Base-by-base conservation (phyloP, 176 grass and related monocot species). In the Lolium perenne region DNA sequence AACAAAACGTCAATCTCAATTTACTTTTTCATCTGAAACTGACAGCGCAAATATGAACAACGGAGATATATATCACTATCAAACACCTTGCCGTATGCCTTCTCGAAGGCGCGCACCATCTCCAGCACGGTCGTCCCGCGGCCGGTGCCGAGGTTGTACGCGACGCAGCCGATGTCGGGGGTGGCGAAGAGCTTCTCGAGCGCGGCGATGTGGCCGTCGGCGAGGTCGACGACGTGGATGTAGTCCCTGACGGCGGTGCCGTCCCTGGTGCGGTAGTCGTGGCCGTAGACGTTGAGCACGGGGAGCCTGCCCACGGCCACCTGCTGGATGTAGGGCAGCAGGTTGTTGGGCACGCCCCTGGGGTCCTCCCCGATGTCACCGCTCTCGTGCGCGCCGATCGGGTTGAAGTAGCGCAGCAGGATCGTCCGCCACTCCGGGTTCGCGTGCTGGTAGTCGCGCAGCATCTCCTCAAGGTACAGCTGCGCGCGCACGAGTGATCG, bases 281-380 rank as follows among this genome's bases (percentile, higher is more conserved):
- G n/a, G 84, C 96, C 93, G 79, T 95, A 98, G 18, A 95, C 96
- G 80, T 94, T 95, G 84, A 95, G 91, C 38, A 89, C 86, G 60
- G 93, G 87, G 49, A 87, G 86, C 79, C 92, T 71, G 75, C 90
- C 90, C 75, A 95, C 92, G 26, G 90, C 92, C 18, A 95, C 97
- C 91, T 95, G 97, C 81, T 98, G 92, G 76, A 95, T 95, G 87
- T 92, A 98, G 17, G 96, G 96, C 79, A 98, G 91, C 66, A 98
- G 77, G 83, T 98, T 98, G 91, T 98, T 98, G 48, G 96, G 96
- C 32, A 95, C 80, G 5, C 96, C 96, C 79, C 67, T 94, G 62
- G 93, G 93, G 82, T 98, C 93, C 86, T 98, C 96, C 22, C 96
- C 96, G 81, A 98, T 91, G 84, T 95, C 77, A 29, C 92, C 95